Conservation (phyloP, 305 asterid genomes). For the Fraxinus sp. region DNA sequence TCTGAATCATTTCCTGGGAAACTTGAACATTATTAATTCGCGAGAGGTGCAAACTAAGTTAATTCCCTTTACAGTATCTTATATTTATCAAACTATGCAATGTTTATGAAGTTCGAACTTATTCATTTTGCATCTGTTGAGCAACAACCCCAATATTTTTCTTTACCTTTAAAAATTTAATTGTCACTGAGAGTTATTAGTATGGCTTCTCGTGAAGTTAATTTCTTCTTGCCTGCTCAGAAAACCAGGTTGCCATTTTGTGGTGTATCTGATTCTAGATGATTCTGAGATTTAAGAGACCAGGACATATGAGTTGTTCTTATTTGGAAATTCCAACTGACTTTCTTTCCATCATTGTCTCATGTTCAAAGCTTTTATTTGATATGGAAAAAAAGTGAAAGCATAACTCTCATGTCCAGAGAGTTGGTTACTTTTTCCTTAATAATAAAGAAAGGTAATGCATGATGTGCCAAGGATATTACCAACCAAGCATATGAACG, state of each 20-base stretch:
- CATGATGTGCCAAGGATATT: background rate
- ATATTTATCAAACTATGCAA: slow-evolving; percentile 6
- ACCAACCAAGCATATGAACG: background rate
- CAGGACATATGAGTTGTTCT: background rate
- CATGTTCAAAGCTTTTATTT: background rate
- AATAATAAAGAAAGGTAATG: background rate
- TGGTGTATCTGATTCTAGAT: background rate
- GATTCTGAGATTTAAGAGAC: background rate
- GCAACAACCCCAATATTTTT: background rate
- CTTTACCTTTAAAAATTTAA: background rate
- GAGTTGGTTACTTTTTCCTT: background rate
- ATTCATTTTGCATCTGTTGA: background rate
- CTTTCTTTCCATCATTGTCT: background rate
- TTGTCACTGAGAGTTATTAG: background rate
- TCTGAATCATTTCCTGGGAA: slow-evolving; percentile 82
- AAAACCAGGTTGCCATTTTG: background rate
- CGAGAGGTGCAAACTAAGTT: slow-evolving; percentile 60
- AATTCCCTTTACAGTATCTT: slow-evolving; percentile 14
- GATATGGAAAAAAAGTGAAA: background rate
- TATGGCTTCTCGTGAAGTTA: background rate
- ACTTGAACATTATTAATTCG: slow-evolving; percentile 80
- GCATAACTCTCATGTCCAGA: background rate
- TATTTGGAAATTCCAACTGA: background rate
- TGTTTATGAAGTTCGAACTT: background rate
- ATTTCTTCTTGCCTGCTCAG: background rate